phyloP scores from a whole-genome alignment of 2,329 filamentous ascomycete species.

The Escovopsis sp. region DNA sequence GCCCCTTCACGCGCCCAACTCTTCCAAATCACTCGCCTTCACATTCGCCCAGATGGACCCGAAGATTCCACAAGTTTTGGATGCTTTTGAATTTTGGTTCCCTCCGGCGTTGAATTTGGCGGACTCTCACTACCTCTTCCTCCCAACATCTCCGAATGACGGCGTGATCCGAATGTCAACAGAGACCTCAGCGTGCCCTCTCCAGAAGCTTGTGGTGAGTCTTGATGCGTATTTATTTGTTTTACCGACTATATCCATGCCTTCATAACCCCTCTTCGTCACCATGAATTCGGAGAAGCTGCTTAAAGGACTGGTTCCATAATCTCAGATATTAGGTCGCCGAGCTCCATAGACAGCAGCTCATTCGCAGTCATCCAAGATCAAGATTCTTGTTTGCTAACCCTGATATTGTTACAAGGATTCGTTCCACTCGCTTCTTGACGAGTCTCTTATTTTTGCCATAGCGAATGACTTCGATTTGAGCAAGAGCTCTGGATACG shows the following conservation, averaged over 20 bases:
- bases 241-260: neutral
- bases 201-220: conserved; percentile 1
- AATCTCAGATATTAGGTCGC: too few relatives aligned
- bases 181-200: neutral
- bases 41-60: neutral
- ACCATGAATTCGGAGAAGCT: too few relatives aligned
- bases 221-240: neutral
- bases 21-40: too few relatives aligned
- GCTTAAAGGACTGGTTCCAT: too few relatives aligned
- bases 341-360: too few relatives aligned
- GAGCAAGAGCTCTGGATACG: conserved; percentile 31
- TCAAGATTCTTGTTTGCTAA: neutral
- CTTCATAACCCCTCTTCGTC: too few relatives aligned
- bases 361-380: too few relatives aligned
- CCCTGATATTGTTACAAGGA: conserved; percentile 28
- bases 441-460: conserved; percentile 62
- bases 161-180: neutral
- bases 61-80: neutral
- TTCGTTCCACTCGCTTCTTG: conserved; percentile 59
- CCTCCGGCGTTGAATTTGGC: neutral
- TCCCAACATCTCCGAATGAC: neutral
- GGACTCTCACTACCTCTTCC: neutral
- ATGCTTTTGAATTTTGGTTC: neutral
- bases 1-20: too few relatives aligned
- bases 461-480: conserved; percentile 64